Base-by-base conservation (phyloP, 2,329 filamentous ascomycete genomes). In the Anthostomella pinea region DNA sequence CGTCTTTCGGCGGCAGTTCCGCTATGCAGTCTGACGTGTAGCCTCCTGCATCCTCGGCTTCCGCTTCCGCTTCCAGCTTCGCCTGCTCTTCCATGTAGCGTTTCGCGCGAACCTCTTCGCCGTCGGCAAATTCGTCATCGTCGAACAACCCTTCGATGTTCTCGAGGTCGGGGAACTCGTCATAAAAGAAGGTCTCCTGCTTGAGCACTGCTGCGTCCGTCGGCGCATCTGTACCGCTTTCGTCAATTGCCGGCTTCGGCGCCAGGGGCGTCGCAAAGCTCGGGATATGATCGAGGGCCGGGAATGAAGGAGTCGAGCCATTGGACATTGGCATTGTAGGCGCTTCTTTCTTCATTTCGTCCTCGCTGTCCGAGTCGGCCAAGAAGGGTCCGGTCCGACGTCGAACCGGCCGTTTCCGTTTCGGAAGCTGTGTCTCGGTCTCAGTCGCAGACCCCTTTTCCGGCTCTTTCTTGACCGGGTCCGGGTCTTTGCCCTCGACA, bases 61-160 rank as follows among this genome's bases (percentile, higher is more conserved):
- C 77, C 48, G n/a, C n/a, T n/a, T 79, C 72, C 3, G 73, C 75
- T 48, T 85, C 79, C 3, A 83, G 67, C 8, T 77, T 73, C 27
- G 79, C 79, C 58, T 93, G 87, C 56, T 87, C 83, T 53, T 82
- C 78, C 81, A 90, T 87, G 61, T 79, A 90, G 30, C 75, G 70
- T 63, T 78, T 76, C 52, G 81, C 80, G 30, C 79, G 66, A 45
- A 73, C 75, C 56, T 86, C 82, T 53, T 85, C 80, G 24, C 82
- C 82, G 51, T 73, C 73, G 22, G 71, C 66, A 20, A 62, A 61
- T 29, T 70, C 67, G 21, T 70, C 59, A 19, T 70, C 65, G 16
- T 57, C 68, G 45, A 81, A 76, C 10, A 79, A 71, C 13, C 81
- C 77, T 50, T 85, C 80, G 50, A 83, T 51, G 28, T 67, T 66